A percentile compares a stretch with the other conserved stretches of the same genome.
Evolutionary conservation across 202 grass and related monocot species (phyloP).

Genomic region (Setaria viridis): DNA sequence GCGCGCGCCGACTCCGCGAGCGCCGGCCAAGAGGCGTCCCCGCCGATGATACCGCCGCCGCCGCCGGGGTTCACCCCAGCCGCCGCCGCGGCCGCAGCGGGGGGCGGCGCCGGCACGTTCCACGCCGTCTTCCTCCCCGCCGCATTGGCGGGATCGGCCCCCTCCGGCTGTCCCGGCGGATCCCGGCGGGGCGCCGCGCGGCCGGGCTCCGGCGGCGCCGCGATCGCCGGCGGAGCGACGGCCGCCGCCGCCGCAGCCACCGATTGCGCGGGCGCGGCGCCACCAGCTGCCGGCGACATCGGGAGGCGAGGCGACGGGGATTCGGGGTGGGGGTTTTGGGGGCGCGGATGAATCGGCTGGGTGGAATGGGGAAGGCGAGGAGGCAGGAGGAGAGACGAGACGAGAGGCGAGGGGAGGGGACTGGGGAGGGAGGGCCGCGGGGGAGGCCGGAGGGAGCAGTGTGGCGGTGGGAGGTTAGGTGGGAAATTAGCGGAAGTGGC

Average conservation of each 20-base stretch:
- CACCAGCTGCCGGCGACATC: slow-evolving; percentile 53
- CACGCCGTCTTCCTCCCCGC: slow-evolving; percentile 60
- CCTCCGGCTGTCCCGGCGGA: slow-evolving; percentile 24
- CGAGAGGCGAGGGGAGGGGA: not conserved
- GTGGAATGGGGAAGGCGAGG: slow-evolving; percentile 12
- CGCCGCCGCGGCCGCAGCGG: not conserved
- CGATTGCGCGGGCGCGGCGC: slow-evolving; percentile 40
- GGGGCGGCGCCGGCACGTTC: slow-evolving; percentile 50
- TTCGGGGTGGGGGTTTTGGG: not conserved
- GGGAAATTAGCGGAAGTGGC: slow-evolving; percentile 30
- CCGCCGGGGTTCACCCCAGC: not conserved
- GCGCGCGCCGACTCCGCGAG: slow-evolving; percentile 46
- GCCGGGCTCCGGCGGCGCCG: slow-evolving; percentile 11
- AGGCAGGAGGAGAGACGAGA: not conserved
- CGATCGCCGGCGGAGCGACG: slow-evolving; percentile 28
- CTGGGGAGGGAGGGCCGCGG: not conserved
- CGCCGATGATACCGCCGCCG: slow-evolving; percentile 59
- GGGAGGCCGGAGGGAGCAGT: not conserved
- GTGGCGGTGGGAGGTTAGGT: slow-evolving; percentile 35
- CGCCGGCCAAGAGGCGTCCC: slow-evolving; percentile 63
- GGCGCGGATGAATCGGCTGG: slow-evolving; percentile 28
- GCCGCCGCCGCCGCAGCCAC: not conserved
- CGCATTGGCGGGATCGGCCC: slow-evolving; percentile 52
- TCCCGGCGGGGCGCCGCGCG: slow-evolving; percentile 30
- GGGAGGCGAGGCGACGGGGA: not conserved